phyloP scores from a whole-genome alignment of 2,329 filamentous ascomycete species.

The Aspergillus vadensis region DNA sequence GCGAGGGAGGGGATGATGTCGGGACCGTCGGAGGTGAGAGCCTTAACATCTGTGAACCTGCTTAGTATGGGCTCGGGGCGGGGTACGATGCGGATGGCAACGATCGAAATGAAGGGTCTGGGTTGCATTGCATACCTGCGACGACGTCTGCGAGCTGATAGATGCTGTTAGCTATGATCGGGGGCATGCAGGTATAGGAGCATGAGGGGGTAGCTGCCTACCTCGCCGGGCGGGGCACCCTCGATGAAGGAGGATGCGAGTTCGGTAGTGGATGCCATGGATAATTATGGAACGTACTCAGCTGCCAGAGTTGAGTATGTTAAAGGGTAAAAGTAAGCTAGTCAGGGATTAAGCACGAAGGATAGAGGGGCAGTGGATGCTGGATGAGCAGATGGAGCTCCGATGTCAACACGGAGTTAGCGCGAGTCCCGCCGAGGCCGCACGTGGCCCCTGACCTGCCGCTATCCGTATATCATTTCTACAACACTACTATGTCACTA shows the following conservation, averaged over 20 bases:
- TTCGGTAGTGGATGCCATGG: conserved; percentile 54
- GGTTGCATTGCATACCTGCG: conserved; percentile 61
- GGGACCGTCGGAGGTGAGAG: conserved; percentile 71
- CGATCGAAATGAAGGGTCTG: not conserved
- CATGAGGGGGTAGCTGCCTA: conserved; percentile 45
- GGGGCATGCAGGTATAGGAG: conserved; percentile 1
- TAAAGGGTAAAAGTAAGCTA: not conserved
- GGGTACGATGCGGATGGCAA: conserved; percentile 8
- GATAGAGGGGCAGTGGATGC: not conserved
- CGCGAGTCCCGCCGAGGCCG: not conserved
- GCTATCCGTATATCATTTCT: not conserved
- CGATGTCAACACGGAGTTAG: not conserved
- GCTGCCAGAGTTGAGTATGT: not conserved
- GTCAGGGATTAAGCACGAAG: not conserved
- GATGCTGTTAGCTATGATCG: conserved; percentile 19
- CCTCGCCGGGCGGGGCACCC: conserved; percentile 94
- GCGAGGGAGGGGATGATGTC: conserved; percentile 70
- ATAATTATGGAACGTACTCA: not conserved
- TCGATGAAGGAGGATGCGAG: conserved; percentile 85
- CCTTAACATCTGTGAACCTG: conserved; percentile 74
- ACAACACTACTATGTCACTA: not conserved
- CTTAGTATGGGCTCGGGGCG: conserved; percentile 14
- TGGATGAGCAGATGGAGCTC: not conserved
- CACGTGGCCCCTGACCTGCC: not conserved
- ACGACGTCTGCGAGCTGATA: conserved; percentile 81